Evolutionary conservation across 2,329 filamentous ascomycete genomes (phyloP).

Genomic region (Diaporthe helianthi): DNA sequence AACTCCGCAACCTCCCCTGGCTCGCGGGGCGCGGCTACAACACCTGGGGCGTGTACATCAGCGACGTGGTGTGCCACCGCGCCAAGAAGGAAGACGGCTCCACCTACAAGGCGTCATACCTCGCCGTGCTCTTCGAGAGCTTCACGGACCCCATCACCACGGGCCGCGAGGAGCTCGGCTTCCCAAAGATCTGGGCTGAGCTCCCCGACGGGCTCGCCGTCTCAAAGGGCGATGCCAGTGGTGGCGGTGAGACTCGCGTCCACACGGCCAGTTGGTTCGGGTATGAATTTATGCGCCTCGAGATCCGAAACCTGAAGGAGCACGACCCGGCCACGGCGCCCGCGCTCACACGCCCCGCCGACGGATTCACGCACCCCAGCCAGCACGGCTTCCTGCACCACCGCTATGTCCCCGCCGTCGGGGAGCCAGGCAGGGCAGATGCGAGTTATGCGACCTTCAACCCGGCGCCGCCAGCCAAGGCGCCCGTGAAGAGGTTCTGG

Average conservation of each 20-base stretch:
- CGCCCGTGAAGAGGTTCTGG: constrained; percentile 3
- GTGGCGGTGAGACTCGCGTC: not conserved
- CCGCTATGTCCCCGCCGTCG: constrained; percentile 64
- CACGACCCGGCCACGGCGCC: constrained; percentile 35
- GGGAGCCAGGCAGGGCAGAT: constrained; percentile 47
- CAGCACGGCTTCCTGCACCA: constrained; percentile 58
- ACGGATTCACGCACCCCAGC: constrained; percentile 10
- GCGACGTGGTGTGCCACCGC: constrained; percentile 61
- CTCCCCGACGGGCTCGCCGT: not conserved
- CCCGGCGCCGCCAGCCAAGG: not conserved
- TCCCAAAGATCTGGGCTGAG: constrained; percentile 60
- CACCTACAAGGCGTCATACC: constrained; percentile 56
- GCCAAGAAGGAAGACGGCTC: constrained; percentile 55
- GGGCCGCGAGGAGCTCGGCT: constrained; percentile 66
- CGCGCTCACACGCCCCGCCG: not conserved
- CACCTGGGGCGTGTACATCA: constrained; percentile 66
- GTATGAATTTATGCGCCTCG: constrained; percentile 47
- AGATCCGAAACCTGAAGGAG: constrained; percentile 49
- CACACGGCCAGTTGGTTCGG: constrained; percentile 29
- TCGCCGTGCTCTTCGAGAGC: constrained; percentile 65
- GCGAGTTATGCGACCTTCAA: constrained; percentile 12
- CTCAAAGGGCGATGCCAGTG: not conserved
- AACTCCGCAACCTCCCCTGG: constrained; percentile 62
- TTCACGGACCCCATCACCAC: constrained; percentile 66
- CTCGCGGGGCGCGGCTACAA: constrained; percentile 66